A percentile compares a stretch with the other conserved stretches of the same genome.
These are phyloP conservation scores for Ceratocystis diversiconidia DNA, from an alignment of 2,329 filamentous ascomycete species.

Conservation along the genomic window DNA sequence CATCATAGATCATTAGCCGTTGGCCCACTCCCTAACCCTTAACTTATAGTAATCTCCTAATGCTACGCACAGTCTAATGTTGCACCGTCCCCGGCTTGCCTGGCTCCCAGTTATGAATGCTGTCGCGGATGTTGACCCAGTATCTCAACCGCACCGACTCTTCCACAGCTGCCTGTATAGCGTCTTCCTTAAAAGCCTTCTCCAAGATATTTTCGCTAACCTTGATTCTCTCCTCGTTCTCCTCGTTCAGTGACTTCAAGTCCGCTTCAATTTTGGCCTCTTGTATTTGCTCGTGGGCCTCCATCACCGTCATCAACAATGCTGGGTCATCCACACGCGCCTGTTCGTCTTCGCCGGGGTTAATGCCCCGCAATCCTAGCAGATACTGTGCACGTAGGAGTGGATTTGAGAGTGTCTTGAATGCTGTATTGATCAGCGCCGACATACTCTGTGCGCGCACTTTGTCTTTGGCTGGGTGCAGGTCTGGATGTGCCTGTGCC, in stretches of 20 bases:
- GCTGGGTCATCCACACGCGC: constrained; percentile 52
- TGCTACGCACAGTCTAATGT: constrained; percentile 26
- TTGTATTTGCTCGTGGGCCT: constrained; percentile 63
- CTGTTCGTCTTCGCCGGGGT: constrained; percentile 66
- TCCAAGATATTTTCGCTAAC: constrained; percentile 50
- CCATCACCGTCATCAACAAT: constrained; percentile 65
- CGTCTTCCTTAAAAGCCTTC: constrained; percentile 48
- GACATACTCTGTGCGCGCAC: constrained; percentile 60
- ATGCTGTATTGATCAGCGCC: constrained; percentile 78
- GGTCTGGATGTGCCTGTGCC: constrained; percentile 59
- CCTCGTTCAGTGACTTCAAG: constrained; percentile 40
- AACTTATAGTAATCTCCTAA: not conserved
- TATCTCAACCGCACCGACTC: constrained; percentile 73
- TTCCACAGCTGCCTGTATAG: constrained; percentile 49
- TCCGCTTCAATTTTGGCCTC: constrained; percentile 53
- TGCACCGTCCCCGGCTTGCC: constrained; percentile 47
- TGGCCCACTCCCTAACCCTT: not conserved
- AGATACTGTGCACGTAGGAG: constrained; percentile 80
- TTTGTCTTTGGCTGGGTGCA: constrained; percentile 39
- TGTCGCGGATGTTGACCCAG: constrained; percentile 78
- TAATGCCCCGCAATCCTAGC: constrained; percentile 56
- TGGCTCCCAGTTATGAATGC: constrained; percentile 68
- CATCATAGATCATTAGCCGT: not conserved
- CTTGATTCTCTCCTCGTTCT: constrained; percentile 55
- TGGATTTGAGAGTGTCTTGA: constrained; percentile 67